Evolutionary conservation across 192 early-diverging fungal species (phyloP), one percentile per base, ranked within the genome.

Genomic region (Dissophora ornata): DNA sequence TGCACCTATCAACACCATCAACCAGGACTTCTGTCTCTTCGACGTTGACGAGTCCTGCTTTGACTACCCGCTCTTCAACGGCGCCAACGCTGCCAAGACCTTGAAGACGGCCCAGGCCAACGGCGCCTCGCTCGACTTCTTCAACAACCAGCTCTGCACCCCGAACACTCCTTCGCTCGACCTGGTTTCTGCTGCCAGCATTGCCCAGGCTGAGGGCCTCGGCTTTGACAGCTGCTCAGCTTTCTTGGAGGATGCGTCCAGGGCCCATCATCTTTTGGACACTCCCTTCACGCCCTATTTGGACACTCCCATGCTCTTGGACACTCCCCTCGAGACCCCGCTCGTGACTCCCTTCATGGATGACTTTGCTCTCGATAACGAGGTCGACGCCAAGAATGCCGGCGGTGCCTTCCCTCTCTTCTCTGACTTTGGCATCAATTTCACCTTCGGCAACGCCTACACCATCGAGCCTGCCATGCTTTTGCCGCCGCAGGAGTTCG

Each of bases 1-100:
- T 50, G 73, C 73, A 26, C 64, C 57, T 45, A 44, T 77, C 58
- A 77, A 77, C 59, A 77, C 73, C 51, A 77, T 77, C 57, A 62
- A 44, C 46, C 73, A 77, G 13, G 73, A 77, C 56, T 77, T 77
- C 47, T 77, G 64, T 56, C 73, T 77, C 30, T 77, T 62, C 33
- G 73, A 77, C 49, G 26, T n/a, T n/a, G 73, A 62, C 46, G 73
- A 77, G 28, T 36, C 57, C 4, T 67, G 58, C 2, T 67, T 77
- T 44, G 73, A 67, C 59, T 77, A 67, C 12, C 65, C 73, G 4
- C 73, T 77, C 46, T 77, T 77, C 61, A 63, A 56, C 33, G 57
- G 49, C 29, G 51, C 15, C n/a, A 21, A 33, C 6, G 51, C 52
- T n/a, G 34, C 41, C 29, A 57, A 52, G 18, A 32, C 58, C 47